phyloP scores from a whole-genome alignment of 192 early-diverging fungal genomes.

The Lobulomyces angularis region DNA sequence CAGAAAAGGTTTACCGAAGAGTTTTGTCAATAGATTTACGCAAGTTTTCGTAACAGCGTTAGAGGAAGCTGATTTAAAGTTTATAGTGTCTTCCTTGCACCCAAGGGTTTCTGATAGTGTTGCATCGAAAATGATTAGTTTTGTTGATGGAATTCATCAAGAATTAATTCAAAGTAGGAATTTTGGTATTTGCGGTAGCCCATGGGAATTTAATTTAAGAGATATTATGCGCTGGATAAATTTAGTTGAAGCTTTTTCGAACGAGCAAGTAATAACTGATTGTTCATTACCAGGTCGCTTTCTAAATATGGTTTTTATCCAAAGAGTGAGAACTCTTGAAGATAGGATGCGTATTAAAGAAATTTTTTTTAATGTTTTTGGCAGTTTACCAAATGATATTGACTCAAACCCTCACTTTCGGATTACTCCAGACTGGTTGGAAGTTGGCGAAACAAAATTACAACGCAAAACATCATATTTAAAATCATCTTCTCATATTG shows the following conservation, averaged over 20 bases:
- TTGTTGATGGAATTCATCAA: slow-evolving; percentile 76
- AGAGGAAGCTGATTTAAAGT: slow-evolving; percentile 58
- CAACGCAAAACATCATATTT: slow-evolving; percentile 2
- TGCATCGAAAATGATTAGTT: slow-evolving; percentile 57
- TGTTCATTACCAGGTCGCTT: slow-evolving; percentile 44
- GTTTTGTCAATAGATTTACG: slow-evolving; percentile 94
- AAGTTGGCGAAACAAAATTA: slow-evolving; percentile 12
- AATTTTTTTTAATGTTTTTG: slow-evolving; percentile 15
- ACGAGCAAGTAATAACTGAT: slow-evolving; percentile 12
- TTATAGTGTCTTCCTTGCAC: slow-evolving; percentile 53
- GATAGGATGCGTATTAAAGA: slow-evolving; percentile 50
- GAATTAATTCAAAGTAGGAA: slow-evolving; percentile 64
- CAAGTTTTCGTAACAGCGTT: slow-evolving; percentile 86
- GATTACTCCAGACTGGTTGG: slow-evolving; percentile 7
- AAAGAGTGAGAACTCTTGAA: slow-evolving; percentile 70
- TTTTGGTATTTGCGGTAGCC: slow-evolving; percentile 68
- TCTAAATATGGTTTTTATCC: slow-evolving; percentile 74
- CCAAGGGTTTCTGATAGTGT: no score
- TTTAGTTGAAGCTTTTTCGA: slow-evolving; percentile 28
- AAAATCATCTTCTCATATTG: no score
- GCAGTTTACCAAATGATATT: slow-evolving; percentile 6
- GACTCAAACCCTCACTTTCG: slow-evolving; percentile 2
- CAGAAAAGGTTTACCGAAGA: slow-evolving; percentile 92
- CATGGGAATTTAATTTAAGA: slow-evolving; percentile 99
- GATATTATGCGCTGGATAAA: slow-evolving; percentile 93